These are phyloP conservation scores for Elongisporangium prolatum DNA, from an alignment of 352 stramenopile genomes.

Conservation along the genomic window DNA sequence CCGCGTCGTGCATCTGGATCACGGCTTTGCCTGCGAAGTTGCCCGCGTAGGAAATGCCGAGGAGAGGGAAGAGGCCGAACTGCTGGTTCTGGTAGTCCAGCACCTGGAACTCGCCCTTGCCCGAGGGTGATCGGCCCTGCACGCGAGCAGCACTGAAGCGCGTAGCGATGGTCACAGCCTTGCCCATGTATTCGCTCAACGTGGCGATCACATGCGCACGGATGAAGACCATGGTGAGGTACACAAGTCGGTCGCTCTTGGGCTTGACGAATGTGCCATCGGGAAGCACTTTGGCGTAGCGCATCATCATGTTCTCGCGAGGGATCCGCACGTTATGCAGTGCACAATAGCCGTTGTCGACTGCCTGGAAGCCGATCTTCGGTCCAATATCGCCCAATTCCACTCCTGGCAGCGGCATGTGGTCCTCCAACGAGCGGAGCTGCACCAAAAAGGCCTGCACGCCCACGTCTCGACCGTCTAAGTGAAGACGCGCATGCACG, in stretches of 20 bases:
- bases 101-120: constrained; percentile 49
- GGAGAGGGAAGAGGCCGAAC: constrained; percentile 34
- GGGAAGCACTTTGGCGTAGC: constrained; percentile 20
- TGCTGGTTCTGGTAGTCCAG: constrained; percentile 62
- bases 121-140: constrained; percentile 29
- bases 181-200: constrained; percentile 14
- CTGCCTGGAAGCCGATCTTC: constrained; percentile 89
- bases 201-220: constrained; percentile 24
- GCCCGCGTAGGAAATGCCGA: constrained; percentile 26
- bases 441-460: constrained; percentile 94
- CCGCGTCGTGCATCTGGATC: not conserved
- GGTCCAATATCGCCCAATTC: constrained; percentile 89
- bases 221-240: constrained; percentile 50
- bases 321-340: constrained; percentile 89
- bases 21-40: constrained; percentile 10
- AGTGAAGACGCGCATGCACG: constrained; percentile 83
- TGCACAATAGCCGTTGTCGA: constrained; percentile 90
- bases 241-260: constrained; percentile 62
- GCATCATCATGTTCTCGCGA: constrained; percentile 12
- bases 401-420: constrained; percentile 80
- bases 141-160: constrained; percentile 46
- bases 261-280: constrained; percentile 58
- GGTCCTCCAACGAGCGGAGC: constrained; percentile 75
- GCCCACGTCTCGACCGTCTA: constrained; percentile 56
- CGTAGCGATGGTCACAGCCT: constrained; percentile 40